Percentiles rank a stretch among this genome's conserved stretches.
Conservation (phyloP, 1,139 yeast species). For the Candida glucosophila region DNA sequence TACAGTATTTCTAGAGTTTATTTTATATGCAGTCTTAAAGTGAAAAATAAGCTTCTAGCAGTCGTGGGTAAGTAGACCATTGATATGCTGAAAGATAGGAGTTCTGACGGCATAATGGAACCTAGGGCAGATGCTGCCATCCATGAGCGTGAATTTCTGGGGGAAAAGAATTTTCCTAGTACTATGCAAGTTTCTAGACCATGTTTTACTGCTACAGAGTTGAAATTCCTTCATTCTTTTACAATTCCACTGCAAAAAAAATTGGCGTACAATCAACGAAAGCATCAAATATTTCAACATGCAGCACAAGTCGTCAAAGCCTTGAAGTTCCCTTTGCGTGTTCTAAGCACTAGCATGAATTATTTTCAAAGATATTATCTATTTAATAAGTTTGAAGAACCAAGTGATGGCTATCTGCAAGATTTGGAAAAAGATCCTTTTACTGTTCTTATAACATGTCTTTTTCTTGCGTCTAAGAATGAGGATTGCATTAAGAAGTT, state of each 20-base stretch:
- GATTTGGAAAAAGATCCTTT: constrained; percentile 30
- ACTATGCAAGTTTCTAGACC: constrained; percentile 54
- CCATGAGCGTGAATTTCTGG: no score
- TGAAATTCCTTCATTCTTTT: constrained; percentile 41
- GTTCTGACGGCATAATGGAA: no score
- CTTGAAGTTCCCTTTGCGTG: constrained; percentile 58
- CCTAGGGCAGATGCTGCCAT: no score
- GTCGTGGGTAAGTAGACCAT: no score
- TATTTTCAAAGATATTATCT: constrained; percentile 66
- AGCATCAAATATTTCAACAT: constrained; percentile 46
- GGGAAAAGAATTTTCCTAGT: constrained; percentile 9
- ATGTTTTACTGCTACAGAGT: constrained; percentile 49
- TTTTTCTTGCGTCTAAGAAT: constrained; percentile 75
- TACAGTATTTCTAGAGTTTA: no score
- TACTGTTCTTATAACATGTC: constrained; percentile 62
- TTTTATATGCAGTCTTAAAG: no score
- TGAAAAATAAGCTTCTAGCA: no score
- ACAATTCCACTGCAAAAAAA: constrained; percentile 44
- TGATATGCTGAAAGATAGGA: no score
- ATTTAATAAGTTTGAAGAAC: constrained; percentile 48
- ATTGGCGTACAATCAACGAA: constrained; percentile 41
- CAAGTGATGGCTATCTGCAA: constrained; percentile 9
- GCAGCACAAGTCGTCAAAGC: constrained; percentile 43
- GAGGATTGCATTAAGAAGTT: constrained; percentile 85
- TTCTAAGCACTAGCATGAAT: constrained; percentile 59